Percentiles rank a stretch among this genome's conserved stretches.
phyloP scores from a whole-genome alignment of 768 basidiomycete genomes.

The Collybia mongolica region DNA sequence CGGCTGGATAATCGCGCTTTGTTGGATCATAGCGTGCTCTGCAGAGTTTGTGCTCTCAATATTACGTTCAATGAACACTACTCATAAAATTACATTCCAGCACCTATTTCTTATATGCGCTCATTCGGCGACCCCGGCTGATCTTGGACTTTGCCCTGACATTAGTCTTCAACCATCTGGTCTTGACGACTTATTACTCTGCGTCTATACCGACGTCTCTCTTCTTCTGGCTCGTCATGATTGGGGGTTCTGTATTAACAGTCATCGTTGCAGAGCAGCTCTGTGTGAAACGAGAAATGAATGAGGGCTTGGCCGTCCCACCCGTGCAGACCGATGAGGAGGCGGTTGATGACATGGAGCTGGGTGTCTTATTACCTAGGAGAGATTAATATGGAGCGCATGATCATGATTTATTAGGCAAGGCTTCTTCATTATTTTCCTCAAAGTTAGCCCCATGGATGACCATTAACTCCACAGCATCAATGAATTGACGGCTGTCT shows the following conservation, averaged over 20 bases:
- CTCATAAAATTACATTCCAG: slow-evolving; percentile 24
- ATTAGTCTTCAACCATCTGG: slow-evolving; percentile 86
- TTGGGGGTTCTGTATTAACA: slow-evolving; percentile 67
- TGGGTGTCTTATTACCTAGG: slow-evolving; percentile 39
- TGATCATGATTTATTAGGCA: slow-evolving; percentile 5
- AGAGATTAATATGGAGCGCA: slow-evolving; percentile 29
- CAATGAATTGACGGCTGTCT: neutral
- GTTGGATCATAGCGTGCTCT: slow-evolving; percentile 81
- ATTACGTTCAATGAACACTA: neutral
- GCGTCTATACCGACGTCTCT: slow-evolving; percentile 80
- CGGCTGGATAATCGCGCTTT: slow-evolving; percentile 88
- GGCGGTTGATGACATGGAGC: slow-evolving; percentile 61
- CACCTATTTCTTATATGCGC: slow-evolving; percentile 80
- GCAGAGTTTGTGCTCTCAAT: slow-evolving; percentile 67
- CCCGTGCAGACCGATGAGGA: slow-evolving; percentile 51
- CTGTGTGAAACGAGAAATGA: slow-evolving; percentile 89
- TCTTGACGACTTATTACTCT: slow-evolving; percentile 92
- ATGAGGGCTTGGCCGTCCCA: slow-evolving; percentile 68
- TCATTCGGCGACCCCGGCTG: slow-evolving; percentile 89
- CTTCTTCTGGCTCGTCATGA: slow-evolving; percentile 89
- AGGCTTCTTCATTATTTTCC: neutral
- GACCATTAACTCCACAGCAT: too few relatives aligned
- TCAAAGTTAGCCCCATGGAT: neutral
- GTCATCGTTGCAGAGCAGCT: slow-evolving; percentile 88
- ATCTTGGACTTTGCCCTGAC: slow-evolving; percentile 95